Percentiles rank a stretch among this genome's conserved stretches.
Evolutionary conservation across 2,329 filamentous ascomycete species (phyloP).

Genomic region (Aspergillus tubingensis): DNA sequence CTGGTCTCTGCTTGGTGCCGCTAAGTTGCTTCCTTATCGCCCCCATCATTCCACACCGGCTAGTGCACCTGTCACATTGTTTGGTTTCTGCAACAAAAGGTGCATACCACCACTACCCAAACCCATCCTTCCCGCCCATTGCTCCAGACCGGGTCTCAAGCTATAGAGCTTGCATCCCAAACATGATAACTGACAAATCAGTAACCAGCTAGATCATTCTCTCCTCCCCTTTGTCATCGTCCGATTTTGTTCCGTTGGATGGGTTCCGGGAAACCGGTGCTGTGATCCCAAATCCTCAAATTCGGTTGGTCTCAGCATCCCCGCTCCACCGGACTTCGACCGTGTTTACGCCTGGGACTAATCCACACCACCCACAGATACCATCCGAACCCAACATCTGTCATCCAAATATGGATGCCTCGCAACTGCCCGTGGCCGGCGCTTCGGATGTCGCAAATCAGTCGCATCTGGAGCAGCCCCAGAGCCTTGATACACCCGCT

Average conservation of each 20-base stretch:
- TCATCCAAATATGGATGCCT: constrained; percentile 29
- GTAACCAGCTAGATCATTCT: not conserved
- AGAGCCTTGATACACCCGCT: constrained; percentile 22
- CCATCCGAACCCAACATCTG: not conserved
- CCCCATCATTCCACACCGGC: constrained; percentile 1
- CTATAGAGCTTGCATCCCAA: not conserved
- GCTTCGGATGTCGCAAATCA: constrained; percentile 26
- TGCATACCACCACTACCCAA: constrained; percentile 10
- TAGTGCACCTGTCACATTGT: constrained; percentile 14
- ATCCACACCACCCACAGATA: constrained; percentile 8
- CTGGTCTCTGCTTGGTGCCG: not conserved
- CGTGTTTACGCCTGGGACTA: constrained; percentile 21
- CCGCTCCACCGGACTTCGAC: constrained; percentile 19
- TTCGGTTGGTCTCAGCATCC: constrained; percentile 24
- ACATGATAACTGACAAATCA: constrained; percentile 5
- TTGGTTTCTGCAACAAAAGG: constrained; percentile 14
- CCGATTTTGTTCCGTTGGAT: constrained; percentile 16
- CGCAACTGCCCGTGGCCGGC: constrained; percentile 25
- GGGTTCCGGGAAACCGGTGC: constrained; percentile 20
- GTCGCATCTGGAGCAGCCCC: constrained; percentile 15
- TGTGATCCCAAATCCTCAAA: constrained; percentile 17
- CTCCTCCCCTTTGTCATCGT: constrained; percentile 1
- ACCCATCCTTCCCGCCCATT: not conserved
- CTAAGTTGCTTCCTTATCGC: not conserved
- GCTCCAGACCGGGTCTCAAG: not conserved